Base-by-base conservation (phyloP, 805 yeast species). In the Huiozyma naganishii region DNA sequence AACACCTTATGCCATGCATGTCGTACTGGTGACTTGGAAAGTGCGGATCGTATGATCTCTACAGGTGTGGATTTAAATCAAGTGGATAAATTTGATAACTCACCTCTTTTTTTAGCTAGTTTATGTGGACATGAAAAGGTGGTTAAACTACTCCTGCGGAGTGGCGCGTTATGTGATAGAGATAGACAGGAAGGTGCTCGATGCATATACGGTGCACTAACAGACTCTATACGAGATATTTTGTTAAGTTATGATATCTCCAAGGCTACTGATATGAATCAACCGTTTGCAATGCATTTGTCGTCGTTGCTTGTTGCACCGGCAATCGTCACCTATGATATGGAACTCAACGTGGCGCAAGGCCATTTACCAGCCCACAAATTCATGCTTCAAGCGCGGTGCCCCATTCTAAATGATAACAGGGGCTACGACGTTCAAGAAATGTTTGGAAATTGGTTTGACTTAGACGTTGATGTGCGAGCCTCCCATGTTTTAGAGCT, bases 101-200 rank as follows among this genome's bases (percentile, higher is more conserved):
- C 88, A 2, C 92, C 95, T 1, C 66, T 84, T 46, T 79, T 80
- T 46, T 63, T 84, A 27, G 85, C 87, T 6, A 76, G 84, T 12
- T 55, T 83, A 9, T 83, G 94, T 64, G 94, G 94, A 0, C 90
- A 83, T 58, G 71, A 70, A 47, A 66, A 65, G 1, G 70, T 84
- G 5, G 92, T 84, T n/a, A 67, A 65, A 46, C 58, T 79, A 40
- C 62, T 84, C 23, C 64, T 84, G 7, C 69, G 73, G 38, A 63
- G 77, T 38, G 95, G 95, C 6, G 87, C 92, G 0, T 69, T 77
- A 6, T 83, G 90, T 58, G 89, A 82, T 58, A 70, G 86, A 53
- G 90, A 83, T 55, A 79, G 88, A n/a, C 78, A 78, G 54, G 84
- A 83, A 58, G 92, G 94, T 2, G 85, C 81, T 9, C 69, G 83